phyloP scores from a whole-genome alignment of 2,329 filamentous ascomycete genomes.

The Sporothrix humicola region DNA sequence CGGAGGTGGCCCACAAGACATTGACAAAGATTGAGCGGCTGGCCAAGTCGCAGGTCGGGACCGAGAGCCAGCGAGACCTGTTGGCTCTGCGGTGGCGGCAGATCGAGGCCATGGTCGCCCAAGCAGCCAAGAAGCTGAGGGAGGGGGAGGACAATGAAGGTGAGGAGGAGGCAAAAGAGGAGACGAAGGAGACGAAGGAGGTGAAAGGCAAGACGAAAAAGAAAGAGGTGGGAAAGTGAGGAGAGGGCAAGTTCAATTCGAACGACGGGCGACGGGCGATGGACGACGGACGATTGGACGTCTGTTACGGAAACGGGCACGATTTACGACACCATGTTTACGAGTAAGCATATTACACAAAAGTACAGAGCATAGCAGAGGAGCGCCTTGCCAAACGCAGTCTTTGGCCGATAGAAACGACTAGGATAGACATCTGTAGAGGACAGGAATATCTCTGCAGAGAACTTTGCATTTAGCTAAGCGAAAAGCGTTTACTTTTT shows the following conservation, averaged over 20 bases:
- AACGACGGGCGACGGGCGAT: not conserved
- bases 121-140: slow-evolving; percentile 30
- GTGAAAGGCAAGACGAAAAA: not conserved
- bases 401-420: not conserved
- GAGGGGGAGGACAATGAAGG: not conserved
- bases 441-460: not conserved
- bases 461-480: not conserved
- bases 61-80: slow-evolving; percentile 34
- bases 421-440: not conserved
- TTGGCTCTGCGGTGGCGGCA: slow-evolving; percentile 37
- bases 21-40: slow-evolving; percentile 30
- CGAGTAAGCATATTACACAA: not conserved
- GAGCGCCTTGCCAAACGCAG: not conserved
- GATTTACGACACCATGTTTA: slow-evolving; percentile 9
- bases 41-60: slow-evolving; percentile 25
- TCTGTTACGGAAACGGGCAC: not conserved
- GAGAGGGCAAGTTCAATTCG: not conserved
- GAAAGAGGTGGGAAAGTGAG: slow-evolving; percentile 20
- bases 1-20: slow-evolving; percentile 29
- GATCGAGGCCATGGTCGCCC: slow-evolving; percentile 37
- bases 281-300: not conserved
- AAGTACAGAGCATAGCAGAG: not conserved
- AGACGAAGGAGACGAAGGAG: not conserved
- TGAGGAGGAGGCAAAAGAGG: not conserved
- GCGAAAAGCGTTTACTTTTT: slow-evolving; percentile 4